These are phyloP conservation scores for Penicillium malachiteum DNA, from an alignment of 495 filamentous ascomycete species.

Conservation along the genomic window DNA sequence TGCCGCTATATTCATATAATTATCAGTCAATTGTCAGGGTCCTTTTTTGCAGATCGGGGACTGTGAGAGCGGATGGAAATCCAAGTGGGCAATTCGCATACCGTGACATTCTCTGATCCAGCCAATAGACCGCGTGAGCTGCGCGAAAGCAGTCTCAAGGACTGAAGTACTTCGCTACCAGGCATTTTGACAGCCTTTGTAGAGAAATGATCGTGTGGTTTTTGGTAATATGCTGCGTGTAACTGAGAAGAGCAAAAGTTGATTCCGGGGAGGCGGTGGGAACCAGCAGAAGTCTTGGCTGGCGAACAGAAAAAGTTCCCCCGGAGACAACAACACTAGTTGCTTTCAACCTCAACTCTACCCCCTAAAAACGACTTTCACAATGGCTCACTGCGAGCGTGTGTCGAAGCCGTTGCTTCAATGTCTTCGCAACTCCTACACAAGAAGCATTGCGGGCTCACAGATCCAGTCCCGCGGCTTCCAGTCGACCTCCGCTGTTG, in stretches of 20 bases:
- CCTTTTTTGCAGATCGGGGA: background rate
- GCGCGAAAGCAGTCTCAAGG: conserved; percentile 43
- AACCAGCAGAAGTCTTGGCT: conserved; percentile 39
- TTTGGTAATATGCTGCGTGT: conserved; percentile 17
- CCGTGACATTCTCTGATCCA: conserved; percentile 48
- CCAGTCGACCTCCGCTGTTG: conserved; percentile 37
- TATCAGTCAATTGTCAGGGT: conserved; percentile 13
- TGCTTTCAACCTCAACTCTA: conserved; percentile 18
- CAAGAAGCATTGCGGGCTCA: conserved; percentile 31
- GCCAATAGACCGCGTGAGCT: conserved; percentile 43
- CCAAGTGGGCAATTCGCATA: conserved; percentile 21
- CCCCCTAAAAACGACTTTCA: conserved; percentile 19
- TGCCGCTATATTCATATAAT: conserved; percentile 36
- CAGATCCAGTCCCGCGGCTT: conserved; percentile 39
- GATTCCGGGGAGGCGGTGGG: conserved; percentile 33
- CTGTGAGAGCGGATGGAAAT: conserved; percentile 1
- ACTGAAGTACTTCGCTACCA: conserved; percentile 35
- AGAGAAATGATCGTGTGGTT: conserved; percentile 7
- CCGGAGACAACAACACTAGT: conserved; percentile 31
- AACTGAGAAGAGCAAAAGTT: conserved; percentile 39
- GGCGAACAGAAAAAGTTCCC: conserved; percentile 41
- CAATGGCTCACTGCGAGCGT: conserved; percentile 69
- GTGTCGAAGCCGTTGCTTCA: conserved; percentile 64
- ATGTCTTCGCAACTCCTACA: conserved; percentile 55
- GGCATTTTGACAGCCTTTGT: conserved; percentile 33